Conservation (phyloP, 306 rosid genomes). For the Quillaja saponaria region DNA sequence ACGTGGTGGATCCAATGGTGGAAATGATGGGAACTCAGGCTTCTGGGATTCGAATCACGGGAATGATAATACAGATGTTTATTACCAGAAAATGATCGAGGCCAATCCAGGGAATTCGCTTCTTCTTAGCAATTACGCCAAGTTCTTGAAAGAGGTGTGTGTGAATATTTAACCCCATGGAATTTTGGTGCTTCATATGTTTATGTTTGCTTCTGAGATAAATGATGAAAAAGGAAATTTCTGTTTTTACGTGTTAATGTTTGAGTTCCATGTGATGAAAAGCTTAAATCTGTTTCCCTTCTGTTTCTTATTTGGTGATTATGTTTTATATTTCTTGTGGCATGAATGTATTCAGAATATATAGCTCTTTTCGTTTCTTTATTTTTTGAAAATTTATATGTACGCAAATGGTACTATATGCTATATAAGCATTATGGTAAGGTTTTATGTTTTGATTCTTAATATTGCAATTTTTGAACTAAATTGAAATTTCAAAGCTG, state of each 20-base stretch:
- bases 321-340: no score
- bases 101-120: slow-evolving; percentile 77
- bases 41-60: slow-evolving; percentile 60
- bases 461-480: not conserved
- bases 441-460: not conserved
- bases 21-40: slow-evolving; percentile 49
- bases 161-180: not conserved
- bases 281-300: no score
- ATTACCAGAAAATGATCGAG: slow-evolving; percentile 64
- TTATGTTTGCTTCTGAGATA: no score
- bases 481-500: not conserved
- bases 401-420: no score
- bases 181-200: no score
- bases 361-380: no score
- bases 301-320: no score
- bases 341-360: no score
- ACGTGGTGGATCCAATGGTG: slow-evolving; percentile 52
- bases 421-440: not conserved
- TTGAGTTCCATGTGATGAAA: no score
- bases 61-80: slow-evolving; percentile 46
- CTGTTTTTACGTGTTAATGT: no score
- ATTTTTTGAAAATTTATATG: no score
- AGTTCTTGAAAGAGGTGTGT: slow-evolving; percentile 72
- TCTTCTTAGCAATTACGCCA: slow-evolving; percentile 76
- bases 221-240: no score